phyloP scores from a whole-genome alignment of 2,329 filamentous ascomycete species.

The Escovopsis sp. region DNA sequence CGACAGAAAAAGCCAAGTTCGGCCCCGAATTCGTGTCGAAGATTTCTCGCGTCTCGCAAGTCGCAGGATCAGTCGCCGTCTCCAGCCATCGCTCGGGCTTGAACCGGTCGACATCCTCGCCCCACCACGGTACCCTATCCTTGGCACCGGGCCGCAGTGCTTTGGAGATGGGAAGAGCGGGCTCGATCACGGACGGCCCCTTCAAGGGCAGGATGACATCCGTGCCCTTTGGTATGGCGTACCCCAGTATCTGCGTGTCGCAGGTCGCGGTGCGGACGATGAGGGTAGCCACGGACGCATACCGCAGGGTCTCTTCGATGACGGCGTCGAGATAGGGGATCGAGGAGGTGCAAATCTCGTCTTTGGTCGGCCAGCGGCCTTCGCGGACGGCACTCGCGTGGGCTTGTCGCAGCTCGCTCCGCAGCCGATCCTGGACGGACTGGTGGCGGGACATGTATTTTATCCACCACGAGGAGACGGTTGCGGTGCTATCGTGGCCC shows the following conservation, averaged over 20 bases:
- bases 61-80: not conserved
- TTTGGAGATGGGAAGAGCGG: constrained; percentile 15
- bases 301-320: constrained; percentile 22
- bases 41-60: not conserved
- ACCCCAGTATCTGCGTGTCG: constrained; percentile 21
- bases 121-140: constrained; percentile 16
- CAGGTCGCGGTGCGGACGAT: constrained; percentile 15
- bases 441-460: constrained; percentile 14
- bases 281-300: constrained; percentile 15
- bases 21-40: constrained; percentile 22
- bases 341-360: constrained; percentile 14
- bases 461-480: constrained; percentile 16
- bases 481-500: constrained; percentile 17
- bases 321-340: constrained; percentile 24
- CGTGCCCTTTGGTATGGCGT: constrained; percentile 20
- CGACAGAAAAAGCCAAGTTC: constrained; percentile 20
- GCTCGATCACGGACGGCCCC: constrained; percentile 16
- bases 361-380: constrained; percentile 13
- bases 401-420: constrained; percentile 10
- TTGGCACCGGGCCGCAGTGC: constrained; percentile 12
- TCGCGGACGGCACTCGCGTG: constrained; percentile 9
- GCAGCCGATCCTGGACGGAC: constrained; percentile 12
- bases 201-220: constrained; percentile 14
- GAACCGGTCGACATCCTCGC: constrained; percentile 16
- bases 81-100: constrained; percentile 24